phyloP scores from a whole-genome alignment of 306 rosid species.

The Prunus mongolica region DNA sequence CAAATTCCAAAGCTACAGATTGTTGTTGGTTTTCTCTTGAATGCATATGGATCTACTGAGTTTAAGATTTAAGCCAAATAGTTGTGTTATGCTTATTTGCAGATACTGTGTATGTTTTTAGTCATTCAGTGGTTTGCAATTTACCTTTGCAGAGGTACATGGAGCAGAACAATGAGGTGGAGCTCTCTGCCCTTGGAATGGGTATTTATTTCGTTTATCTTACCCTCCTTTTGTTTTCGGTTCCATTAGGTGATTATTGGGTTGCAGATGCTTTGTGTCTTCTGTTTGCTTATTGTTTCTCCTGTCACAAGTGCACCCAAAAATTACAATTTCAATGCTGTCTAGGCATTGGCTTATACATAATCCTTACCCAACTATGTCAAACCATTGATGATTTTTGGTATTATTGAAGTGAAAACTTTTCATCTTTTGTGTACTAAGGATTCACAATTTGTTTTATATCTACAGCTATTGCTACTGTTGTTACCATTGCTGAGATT shows the following conservation, averaged over 20 bases:
- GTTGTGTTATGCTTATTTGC: background rate
- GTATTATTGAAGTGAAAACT: background rate
- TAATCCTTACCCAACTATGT: background rate
- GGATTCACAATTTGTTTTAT: background rate
- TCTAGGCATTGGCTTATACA: background rate
- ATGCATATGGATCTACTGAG: background rate
- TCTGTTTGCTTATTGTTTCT: background rate
- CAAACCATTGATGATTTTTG: background rate
- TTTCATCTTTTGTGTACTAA: background rate
- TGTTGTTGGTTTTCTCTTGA: background rate
- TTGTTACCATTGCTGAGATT: constrained; percentile 76
- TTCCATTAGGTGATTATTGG: background rate
- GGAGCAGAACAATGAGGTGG: constrained; percentile 77
- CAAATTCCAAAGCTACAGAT: background rate
- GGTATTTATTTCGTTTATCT: constrained; percentile 34
- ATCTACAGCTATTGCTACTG: constrained; percentile 71
- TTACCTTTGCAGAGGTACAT: constrained; percentile 56
- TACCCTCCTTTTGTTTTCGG: background rate
- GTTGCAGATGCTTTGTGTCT: background rate
- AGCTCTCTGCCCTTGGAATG: constrained; percentile 84
- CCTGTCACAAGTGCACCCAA: background rate
- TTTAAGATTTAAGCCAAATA: background rate
- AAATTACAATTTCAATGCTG: background rate
- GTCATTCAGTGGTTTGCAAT: background rate
- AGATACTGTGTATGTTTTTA: background rate